These are phyloP conservation scores for Irpex sp. DNA, from an alignment of 1,284 basidiomycete genomes.

Conservation along the genomic window DNA sequence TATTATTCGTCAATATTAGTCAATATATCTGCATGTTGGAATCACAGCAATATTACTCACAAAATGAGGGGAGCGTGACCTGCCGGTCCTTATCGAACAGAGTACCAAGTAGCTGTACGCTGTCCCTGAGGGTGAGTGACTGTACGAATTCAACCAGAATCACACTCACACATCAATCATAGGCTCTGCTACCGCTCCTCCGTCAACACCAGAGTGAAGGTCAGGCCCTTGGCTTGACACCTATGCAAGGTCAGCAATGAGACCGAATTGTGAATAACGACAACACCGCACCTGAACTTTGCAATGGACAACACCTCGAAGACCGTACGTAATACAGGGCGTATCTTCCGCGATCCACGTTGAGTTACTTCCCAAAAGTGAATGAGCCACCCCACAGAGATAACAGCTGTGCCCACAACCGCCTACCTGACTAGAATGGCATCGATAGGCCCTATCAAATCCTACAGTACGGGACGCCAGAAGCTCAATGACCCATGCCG, in stretches of 20 bases:
- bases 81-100: conserved; percentile 57
- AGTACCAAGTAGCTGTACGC: conserved; percentile 77
- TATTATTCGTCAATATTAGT: conserved; percentile 26
- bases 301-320: conserved; percentile 90
- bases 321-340: conserved; percentile 95
- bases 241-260: conserved; percentile 25
- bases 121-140: conserved; percentile 25
- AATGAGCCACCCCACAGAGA: background rate
- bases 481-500: background rate
- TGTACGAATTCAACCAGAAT: background rate
- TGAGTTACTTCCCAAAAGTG: conserved; percentile 65
- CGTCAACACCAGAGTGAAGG: conserved; percentile 90
- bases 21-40: background rate
- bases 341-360: conserved; percentile 95
- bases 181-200: conserved; percentile 84
- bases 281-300: conserved; percentile 54
- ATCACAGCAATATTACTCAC: conserved; percentile 42
- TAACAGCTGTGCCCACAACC: background rate
- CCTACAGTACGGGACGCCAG: conserved; percentile 35
- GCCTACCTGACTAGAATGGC: conserved; percentile 78
- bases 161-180: conserved; percentile 85
- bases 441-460: conserved; percentile 80
- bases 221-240: conserved; percentile 71
- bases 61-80: conserved; percentile 83
- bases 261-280: background rate